Conservation (phyloP, 371 early-diverging fungal species). For the Gilbertella persicaria region DNA sequence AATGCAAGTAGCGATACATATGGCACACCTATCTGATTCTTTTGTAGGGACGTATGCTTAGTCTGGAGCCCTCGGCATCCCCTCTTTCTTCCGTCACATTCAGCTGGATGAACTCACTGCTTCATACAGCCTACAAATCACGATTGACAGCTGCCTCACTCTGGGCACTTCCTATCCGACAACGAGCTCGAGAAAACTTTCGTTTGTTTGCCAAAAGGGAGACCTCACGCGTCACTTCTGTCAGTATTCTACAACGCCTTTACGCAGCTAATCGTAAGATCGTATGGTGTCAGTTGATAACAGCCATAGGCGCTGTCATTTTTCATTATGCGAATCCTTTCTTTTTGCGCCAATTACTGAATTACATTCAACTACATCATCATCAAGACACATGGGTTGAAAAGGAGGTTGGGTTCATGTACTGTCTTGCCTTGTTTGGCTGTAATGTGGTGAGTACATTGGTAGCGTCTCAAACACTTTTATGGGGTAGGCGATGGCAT, state of each 20-base stretch:
- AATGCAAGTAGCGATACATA: conserved; percentile 33
- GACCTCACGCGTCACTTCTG: neutral
- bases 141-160: conserved; percentile 63
- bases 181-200: conserved; percentile 47
- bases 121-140: conserved; percentile 58
- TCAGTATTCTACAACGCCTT: conserved; percentile 23
- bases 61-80: conserved; percentile 66
- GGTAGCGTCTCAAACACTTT: conserved; percentile 58
- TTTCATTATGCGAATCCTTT: conserved; percentile 61
- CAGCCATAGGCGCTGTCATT: conserved; percentile 51
- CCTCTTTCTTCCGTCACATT: conserved; percentile 67
- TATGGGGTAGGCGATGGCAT: conserved; percentile 63
- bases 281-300: conserved; percentile 44
- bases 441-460: conserved; percentile 57
- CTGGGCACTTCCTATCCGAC: conserved; percentile 64
- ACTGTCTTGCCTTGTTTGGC: conserved; percentile 53
- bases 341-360: conserved; percentile 49
- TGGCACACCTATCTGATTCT: conserved; percentile 2
- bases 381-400: conserved; percentile 15
- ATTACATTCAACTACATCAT: conserved; percentile 45
- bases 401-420: conserved; percentile 47
- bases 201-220: conserved; percentile 25
- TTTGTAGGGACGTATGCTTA: conserved; percentile 51
- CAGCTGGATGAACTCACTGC: conserved; percentile 77
- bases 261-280: conserved; percentile 37